phyloP scores from a whole-genome alignment of 495 filamentous ascomycete genomes.

The Hyaloscypha variabilis region DNA sequence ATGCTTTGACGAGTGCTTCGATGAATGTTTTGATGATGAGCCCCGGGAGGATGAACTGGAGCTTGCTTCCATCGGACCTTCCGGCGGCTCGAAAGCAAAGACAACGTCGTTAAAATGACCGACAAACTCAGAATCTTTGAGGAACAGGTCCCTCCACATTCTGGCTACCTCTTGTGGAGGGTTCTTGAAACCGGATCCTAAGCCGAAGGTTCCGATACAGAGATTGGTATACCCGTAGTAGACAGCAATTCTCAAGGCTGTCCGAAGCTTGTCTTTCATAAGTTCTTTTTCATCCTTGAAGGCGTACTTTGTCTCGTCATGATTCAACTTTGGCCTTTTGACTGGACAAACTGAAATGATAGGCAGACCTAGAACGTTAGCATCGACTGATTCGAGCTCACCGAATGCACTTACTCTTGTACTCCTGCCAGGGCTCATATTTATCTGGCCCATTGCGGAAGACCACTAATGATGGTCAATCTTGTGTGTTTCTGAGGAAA shows the following conservation, averaged over 20 bases:
- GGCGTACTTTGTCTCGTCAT: slow-evolving; percentile 64
- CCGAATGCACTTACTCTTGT: slow-evolving; percentile 37
- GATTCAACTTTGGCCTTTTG: slow-evolving; percentile 69
- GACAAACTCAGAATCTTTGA: slow-evolving; percentile 61
- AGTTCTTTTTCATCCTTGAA: slow-evolving; percentile 69
- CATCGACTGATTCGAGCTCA: slow-evolving; percentile 41
- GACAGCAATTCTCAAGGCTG: slow-evolving; percentile 67
- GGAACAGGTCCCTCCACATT: slow-evolving; percentile 69
- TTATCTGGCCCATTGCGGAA: slow-evolving; percentile 55
- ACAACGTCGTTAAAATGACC: slow-evolving; percentile 69
- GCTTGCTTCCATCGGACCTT: slow-evolving; percentile 10
- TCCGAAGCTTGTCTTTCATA: slow-evolving; percentile 71
- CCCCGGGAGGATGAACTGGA: slow-evolving; percentile 17
- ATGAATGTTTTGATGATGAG: slow-evolving; percentile 21
- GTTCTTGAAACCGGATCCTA: slow-evolving; percentile 70
- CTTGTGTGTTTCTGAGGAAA: not conserved
- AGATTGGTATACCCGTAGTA: slow-evolving; percentile 58
- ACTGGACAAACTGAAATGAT: slow-evolving; percentile 74
- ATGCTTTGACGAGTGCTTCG: not conserved
- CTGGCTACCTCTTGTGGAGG: slow-evolving; percentile 66
- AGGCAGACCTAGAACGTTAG: slow-evolving; percentile 50
- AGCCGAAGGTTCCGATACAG: slow-evolving; percentile 71
- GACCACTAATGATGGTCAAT: slow-evolving; percentile 40
- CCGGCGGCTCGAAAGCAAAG: slow-evolving; percentile 62
- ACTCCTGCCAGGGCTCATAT: slow-evolving; percentile 44